Percentiles rank a stretch among this genome's conserved stretches.
Evolutionary conservation across 805 yeast genomes (phyloP).

Genomic region (Starmerella asiatica): DNA sequence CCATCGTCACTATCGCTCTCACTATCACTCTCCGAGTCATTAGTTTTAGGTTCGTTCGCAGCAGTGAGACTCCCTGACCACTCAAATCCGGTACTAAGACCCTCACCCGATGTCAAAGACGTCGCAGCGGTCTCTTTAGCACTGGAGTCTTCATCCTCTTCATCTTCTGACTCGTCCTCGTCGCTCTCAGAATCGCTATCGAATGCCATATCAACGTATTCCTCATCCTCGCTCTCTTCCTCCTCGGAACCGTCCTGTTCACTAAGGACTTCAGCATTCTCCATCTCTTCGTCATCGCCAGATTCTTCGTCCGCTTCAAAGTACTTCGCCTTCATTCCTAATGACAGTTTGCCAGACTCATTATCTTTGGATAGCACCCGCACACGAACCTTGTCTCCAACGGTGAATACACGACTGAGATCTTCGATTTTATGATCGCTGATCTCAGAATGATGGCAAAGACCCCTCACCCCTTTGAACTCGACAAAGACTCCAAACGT

Average conservation of each 20-base stretch:
- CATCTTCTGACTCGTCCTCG: slow-evolving; percentile 8
- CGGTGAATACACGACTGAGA: slow-evolving; percentile 54
- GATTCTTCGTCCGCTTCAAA: slow-evolving; percentile 36
- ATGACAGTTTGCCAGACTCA: slow-evolving; percentile 60
- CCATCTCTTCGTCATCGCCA: slow-evolving; percentile 24
- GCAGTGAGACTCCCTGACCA: slow-evolving; percentile 79
- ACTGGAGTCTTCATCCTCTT: slow-evolving; percentile 22
- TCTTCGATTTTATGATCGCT: slow-evolving; percentile 48
- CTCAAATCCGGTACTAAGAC: slow-evolving; percentile 78
- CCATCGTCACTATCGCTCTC: slow-evolving; percentile 28
- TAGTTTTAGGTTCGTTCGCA: slow-evolving; percentile 4
- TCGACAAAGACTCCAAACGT: slow-evolving; percentile 87
- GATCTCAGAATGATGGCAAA: slow-evolving; percentile 75
- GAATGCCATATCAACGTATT: slow-evolving; percentile 1
- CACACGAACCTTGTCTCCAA: slow-evolving; percentile 84
- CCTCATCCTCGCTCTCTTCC: slow-evolving; percentile 18
- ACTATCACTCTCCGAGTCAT: slow-evolving; percentile 42
- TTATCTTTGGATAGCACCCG: slow-evolving; percentile 51
- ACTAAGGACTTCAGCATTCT: slow-evolving; percentile 9
- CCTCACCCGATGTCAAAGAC: slow-evolving; percentile 31
- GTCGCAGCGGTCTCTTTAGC: slow-evolving; percentile 26
- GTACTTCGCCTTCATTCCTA: slow-evolving; percentile 92
- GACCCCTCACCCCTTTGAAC: slow-evolving; percentile 68
- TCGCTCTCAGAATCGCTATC: slow-evolving; percentile 21
- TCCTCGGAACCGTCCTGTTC: slow-evolving; percentile 9